Base-by-base conservation (phyloP, 768 basidiomycete genomes). In the Xerocomus spinulosus region DNA sequence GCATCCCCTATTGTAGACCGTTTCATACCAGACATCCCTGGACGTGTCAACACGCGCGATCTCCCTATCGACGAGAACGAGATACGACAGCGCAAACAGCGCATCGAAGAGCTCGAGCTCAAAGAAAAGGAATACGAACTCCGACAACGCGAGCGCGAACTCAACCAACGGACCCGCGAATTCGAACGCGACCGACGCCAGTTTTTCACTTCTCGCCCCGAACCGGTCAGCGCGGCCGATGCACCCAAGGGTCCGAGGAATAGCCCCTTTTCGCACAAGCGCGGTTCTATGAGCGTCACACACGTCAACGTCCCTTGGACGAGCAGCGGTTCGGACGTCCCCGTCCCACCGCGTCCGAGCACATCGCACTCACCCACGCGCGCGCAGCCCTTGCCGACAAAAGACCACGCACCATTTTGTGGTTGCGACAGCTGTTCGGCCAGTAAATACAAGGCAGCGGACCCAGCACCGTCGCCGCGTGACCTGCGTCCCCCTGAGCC, bases 341-440 rank as follows among this genome's bases (percentile, higher is more conserved):
- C 51, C 23, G 2, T 41, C 20, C 46, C 51, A 24, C 50, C 38
- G 6, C 59, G 49, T 25, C 61, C 55, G 33, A 60, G 60, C 4
- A 53, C 51, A 8, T 54, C 66, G 29, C 69, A 66, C 17, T 63
- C 68, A 13, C 62, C 57, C 13, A 59, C 67, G 21, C 55, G 48
- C 6, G 57, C 67, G 23, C 63, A 62, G 5, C 43, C 61, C 9
- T 59, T 56, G 43, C 61, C 58, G 18, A 41, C 64, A 13, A 60
- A 64, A 9, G 66, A 70, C 8, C 85, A 87, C 51, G 79, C 80
- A 1, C 73, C 80, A 1, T 81, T 77, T 55, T 87, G 85, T 47
- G 82, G 82, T 14, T 87, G 85, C 55, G 79, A 80, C 44, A 64
- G 71, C 0, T 86, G 85, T 55, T 83, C 85, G 5, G 70, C 75